These are phyloP conservation scores for Pulveroboletus sp. DNA, from an alignment of 768 basidiomycete species.

Conservation along the genomic window DNA sequence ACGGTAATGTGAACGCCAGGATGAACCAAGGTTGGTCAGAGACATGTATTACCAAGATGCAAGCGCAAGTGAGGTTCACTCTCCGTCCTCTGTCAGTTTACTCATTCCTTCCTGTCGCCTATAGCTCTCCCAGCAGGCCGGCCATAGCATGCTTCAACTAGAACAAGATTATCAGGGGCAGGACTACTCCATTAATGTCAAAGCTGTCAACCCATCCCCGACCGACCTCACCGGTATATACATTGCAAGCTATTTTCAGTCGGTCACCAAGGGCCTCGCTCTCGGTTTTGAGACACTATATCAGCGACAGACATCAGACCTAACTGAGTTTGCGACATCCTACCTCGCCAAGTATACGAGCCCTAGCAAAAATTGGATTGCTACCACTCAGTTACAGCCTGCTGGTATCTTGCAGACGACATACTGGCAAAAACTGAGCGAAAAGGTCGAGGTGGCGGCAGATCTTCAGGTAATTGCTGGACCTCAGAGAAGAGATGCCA, in stretches of 20 bases:
- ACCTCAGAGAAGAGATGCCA: slow-evolving; percentile 79
- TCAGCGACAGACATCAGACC: slow-evolving; percentile 71
- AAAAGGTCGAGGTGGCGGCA: slow-evolving; percentile 96
- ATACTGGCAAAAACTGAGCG: slow-evolving; percentile 94
- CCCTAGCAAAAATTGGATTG: slow-evolving; percentile 78
- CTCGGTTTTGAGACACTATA: slow-evolving; percentile 81
- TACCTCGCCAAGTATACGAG: slow-evolving; percentile 80
- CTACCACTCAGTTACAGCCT: slow-evolving; percentile 85
- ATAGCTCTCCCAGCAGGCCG: slow-evolving; percentile 69
- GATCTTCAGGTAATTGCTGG: slow-evolving; percentile 82
- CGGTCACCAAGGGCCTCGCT: slow-evolving; percentile 84
- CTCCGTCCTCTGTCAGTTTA: not conserved
- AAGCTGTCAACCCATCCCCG: slow-evolving; percentile 88
- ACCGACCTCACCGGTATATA: slow-evolving; percentile 87
- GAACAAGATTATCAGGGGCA: slow-evolving; percentile 92
- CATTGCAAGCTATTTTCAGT: slow-evolving; percentile 88
- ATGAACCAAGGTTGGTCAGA: slow-evolving; percentile 87
- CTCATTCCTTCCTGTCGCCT: slow-evolving; percentile 12
- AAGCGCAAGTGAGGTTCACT: slow-evolving; percentile 65
- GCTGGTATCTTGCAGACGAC: slow-evolving; percentile 83
- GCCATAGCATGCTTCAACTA: slow-evolving; percentile 87
- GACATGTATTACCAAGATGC: slow-evolving; percentile 74
- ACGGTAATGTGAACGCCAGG: slow-evolving; percentile 84
- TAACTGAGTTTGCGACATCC: slow-evolving; percentile 65
- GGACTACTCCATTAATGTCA: slow-evolving; percentile 82